phyloP scores from a whole-genome alignment of 2,329 filamentous ascomycete genomes.

The Teratosphaeria viscida region DNA sequence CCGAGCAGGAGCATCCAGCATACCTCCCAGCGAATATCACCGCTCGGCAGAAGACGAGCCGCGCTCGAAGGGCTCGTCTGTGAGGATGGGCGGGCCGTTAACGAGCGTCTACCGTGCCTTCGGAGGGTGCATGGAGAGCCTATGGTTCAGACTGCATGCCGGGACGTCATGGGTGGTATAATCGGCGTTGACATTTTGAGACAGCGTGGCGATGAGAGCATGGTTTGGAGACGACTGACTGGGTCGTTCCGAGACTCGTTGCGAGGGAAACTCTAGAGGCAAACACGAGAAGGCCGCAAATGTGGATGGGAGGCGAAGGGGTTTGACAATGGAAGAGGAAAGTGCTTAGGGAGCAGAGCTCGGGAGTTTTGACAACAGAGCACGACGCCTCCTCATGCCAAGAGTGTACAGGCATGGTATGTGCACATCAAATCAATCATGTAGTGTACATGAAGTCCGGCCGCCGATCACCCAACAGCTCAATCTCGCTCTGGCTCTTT shows the following conservation, averaged over 20 bases:
- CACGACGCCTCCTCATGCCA: not conserved
- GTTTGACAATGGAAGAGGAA: not conserved
- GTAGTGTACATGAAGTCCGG: conserved; percentile 19
- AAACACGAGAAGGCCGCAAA: not conserved
- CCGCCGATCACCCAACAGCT: conserved; percentile 54
- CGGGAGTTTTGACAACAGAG: not conserved
- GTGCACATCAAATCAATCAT: not conserved
- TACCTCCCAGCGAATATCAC: not conserved
- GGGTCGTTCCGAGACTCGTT: not conserved
- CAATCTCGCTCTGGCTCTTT: conserved; percentile 51
- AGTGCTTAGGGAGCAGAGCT: not conserved
- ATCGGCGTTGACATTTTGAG: not conserved
- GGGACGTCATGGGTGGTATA: not conserved
- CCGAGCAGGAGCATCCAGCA: not conserved
- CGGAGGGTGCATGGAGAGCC: not conserved
- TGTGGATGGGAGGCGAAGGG: not conserved
- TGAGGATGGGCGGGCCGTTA: not conserved
- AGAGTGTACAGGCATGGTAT: not conserved
- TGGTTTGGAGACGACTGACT: not conserved
- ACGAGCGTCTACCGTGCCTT: not conserved
- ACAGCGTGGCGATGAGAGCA: not conserved
- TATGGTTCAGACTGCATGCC: not conserved
- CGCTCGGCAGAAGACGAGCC: not conserved
- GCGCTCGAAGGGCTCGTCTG: not conserved
- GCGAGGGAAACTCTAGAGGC: not conserved